Evolutionary conservation across 1,139 yeast genomes (phyloP), one percentile per base, ranked within the genome.

Genomic region (Suhomyces coccinellae): DNA sequence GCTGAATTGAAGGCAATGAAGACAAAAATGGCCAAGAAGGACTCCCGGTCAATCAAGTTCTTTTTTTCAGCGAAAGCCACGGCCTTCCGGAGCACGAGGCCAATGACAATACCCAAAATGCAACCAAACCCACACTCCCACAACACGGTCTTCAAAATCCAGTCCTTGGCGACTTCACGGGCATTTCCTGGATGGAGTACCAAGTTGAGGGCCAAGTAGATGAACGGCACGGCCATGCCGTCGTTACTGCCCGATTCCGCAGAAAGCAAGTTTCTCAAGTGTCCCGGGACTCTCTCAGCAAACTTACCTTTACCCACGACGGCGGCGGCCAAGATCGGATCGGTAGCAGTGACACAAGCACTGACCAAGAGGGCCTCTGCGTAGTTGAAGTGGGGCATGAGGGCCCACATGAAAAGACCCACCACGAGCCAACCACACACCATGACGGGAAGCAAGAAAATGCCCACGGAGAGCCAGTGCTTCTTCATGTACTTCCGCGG

Each of bases 221-320:
- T 88, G 61, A 93, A 93, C 0, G 99, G 99, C 62, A 90, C 91
- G 0, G 99, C 98, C 95, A 93, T 87, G 44, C 99, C 99, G 61
- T 93, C 99, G 65, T 93, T 93, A 66, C 97, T 91, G 9, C 96
- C 98, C 0, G 97, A 89, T 62, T 93, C 99, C 0, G 98, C 97
- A 27, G 95, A 82, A 36, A 93, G 69, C 41, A 93, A 69, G 59
- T 93, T 91, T 62, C 99, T 77, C 65, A 93, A 78, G 67, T 93
- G 98, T 6, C 98, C 98, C 0, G 99, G 99, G 12, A 93, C 98
- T 52, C 97, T 80, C 61, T 82, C 83, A n/a, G 99, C 97, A 64
- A 93, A 93, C 59, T 91, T 90, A 53, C 99, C 98, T 59, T 88
- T 88, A 71, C 99, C 97, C 16, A 93, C 98, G 15, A 93, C 98